phyloP scores from a whole-genome alignment of 176 grass and related monocot genomes.

The Elymus sibiricus region DNA sequence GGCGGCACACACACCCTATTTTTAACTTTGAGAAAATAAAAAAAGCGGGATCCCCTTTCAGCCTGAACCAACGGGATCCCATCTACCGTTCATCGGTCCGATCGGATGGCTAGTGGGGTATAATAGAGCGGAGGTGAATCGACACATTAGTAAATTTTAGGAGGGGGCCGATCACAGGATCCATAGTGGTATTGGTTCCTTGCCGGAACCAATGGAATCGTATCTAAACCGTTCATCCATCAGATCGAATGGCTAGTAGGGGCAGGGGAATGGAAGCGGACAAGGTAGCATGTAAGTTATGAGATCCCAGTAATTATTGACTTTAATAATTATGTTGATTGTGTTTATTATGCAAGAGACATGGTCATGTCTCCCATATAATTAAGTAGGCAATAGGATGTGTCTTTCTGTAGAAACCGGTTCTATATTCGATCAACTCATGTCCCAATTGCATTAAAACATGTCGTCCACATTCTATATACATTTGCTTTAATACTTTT shows the following conservation, averaged over 20 bases:
- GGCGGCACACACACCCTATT: background rate
- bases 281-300: background rate
- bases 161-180: background rate
- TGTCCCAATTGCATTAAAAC: background rate
- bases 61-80: background rate
- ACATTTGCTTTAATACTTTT: background rate
- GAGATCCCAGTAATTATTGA: background rate
- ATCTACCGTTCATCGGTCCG: background rate
- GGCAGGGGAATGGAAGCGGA: background rate
- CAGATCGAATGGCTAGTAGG: background rate
- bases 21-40: background rate
- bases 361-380: background rate
- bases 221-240: background rate
- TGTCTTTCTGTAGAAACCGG: background rate
- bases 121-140: background rate
- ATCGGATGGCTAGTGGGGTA: background rate
- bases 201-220: background rate
- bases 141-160: background rate
- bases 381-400: background rate
- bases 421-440: background rate
- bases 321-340: background rate
- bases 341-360: background rate
- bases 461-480: background rate
- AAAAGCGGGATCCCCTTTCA: background rate
- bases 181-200: background rate